Base-by-base conservation (phyloP, 305 asterid genomes). In the Caryopteris hybrid region DNA sequence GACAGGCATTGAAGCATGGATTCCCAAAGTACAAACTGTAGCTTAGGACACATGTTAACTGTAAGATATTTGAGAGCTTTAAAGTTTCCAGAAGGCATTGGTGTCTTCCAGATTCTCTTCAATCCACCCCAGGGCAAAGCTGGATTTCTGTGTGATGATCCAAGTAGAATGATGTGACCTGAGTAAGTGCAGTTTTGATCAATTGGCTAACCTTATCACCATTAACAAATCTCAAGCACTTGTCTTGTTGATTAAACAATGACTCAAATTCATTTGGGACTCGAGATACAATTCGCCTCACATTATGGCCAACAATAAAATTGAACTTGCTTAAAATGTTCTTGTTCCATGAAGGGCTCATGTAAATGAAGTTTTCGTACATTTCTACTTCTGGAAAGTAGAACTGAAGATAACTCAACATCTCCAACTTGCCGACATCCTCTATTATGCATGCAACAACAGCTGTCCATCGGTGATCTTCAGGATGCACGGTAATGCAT, bases 161-260 rank as follows among this genome's bases (percentile, higher is more conserved):
- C 73, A 76, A 50, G 61, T 65, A 70, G 60, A 76, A 70, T 2
- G 76, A 50, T 7, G 63, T 61, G 51, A 33, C 74, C 52, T 10
- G 71, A 54, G 13, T 8, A 65, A 76, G 77, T 34, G 58, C 68
- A 4, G 25, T 16, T 39, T 43, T 22, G 2, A 76, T 13, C 16
- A 14, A 29, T 7, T 50, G 31, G 11, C 67, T 47, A 6, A 58
- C 38, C 23, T 34, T 48, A 27, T 52, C 65, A 11, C 74, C 74
- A 8, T 71, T 66, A 0, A 66, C 77, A 66, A 71, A 60, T 69
- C 68, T 76, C 71, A 76, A 61, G 62, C 68, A 66, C 31, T 54
- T 59, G 9, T 62, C 68, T 8, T 61, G 64, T 20, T 60, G 65
- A 5, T 29, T 54, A 46, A 23, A 76, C 47, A 17, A 9, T 8